phyloP scores from a whole-genome alignment of 768 basidiomycete species.

The Russula griseocarnosa region DNA sequence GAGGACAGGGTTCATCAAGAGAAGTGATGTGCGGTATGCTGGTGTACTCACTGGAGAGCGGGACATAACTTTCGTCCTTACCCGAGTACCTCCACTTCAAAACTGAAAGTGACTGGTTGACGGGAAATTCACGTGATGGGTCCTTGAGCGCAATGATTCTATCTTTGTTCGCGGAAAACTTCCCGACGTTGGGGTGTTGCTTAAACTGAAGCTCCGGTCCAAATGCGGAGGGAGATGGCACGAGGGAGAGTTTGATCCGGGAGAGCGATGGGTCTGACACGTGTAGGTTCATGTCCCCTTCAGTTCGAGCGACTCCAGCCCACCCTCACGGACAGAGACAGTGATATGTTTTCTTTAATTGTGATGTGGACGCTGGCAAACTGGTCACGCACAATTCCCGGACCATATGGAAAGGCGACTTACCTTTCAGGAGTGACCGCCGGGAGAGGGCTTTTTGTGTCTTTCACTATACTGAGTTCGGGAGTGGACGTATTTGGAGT shows the following conservation, averaged over 20 bases:
- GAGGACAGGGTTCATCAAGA: background rate
- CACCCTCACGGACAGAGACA: conserved; percentile 88
- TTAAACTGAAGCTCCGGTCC: conserved; percentile 85
- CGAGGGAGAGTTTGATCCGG: conserved; percentile 65
- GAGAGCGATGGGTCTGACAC: conserved; percentile 73
- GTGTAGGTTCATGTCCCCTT: conserved; percentile 90
- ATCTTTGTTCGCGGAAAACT: conserved; percentile 66
- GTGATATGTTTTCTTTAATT: conserved; percentile 78
- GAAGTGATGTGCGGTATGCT: background rate
- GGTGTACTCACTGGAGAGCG: conserved; percentile 74
- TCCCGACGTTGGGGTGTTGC: conserved; percentile 92
- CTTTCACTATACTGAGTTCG: conserved; percentile 42
- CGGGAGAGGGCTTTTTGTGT: conserved; percentile 62
- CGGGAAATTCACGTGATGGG: conserved; percentile 74
- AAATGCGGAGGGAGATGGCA: conserved; percentile 52
- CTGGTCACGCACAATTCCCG: background rate
- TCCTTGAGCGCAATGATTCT: conserved; percentile 82
- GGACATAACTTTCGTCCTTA: conserved; percentile 88
- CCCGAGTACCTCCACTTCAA: conserved; percentile 90
- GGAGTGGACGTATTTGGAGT: conserved; percentile 51
- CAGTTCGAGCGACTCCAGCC: conserved; percentile 83
- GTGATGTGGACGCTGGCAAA: conserved; percentile 71
- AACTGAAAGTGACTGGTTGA: conserved; percentile 80
- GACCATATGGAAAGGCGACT: background rate
- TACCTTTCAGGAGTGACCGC: conserved; percentile 76